Evolutionary conservation across 2,329 filamentous ascomycete genomes (phyloP), one percentile per base, ranked within the genome.

Genomic region (Stachybotrys echinatus): DNA sequence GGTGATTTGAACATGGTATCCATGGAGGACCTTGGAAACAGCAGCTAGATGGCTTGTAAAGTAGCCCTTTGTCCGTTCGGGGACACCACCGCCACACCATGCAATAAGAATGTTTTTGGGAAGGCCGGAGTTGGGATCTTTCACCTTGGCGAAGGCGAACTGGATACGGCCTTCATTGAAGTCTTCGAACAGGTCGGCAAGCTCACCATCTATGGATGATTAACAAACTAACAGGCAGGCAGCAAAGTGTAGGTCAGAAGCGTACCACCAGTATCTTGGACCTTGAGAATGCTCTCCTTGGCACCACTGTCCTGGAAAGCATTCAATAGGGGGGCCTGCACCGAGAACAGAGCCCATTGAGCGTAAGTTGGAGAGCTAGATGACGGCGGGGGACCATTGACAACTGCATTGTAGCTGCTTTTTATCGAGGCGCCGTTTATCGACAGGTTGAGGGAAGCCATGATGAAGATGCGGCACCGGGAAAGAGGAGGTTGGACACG

Each of bases 31-130:
- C 72, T 96, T 96, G 54, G 91, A 85, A 37, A 97, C 91, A 45
- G 90, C 87, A 53, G 88, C 85, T 45, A 94, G 76, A 71, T 99
- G 92, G 72, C 91, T 96, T 58, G 90, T 96, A 67, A 99, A 99
- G 73, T 97, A 97, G 57, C 94, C 94, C 73, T 97, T 99, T 54
- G 92, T 97, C 62, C 92, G 81, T 73, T 99, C 94, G n/a, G 94
- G 94, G 17, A 99, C 94, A 60, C 94, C 94, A 65, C 95, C 92
- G 58, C 94, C 94, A 68, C 94, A 99, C 88, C 94, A 99, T 58
- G 88, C 92, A 65, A 99, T 90, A 58, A 99, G 79, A 52, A 95
- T 89, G 66, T 85, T 88, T 76, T 99, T 99, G 46, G 92, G 91
- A 17, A 99, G 81, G 20, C 74, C 75, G 3, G 88, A 89, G 69